Conservation (phyloP, 164 flowering plant species). For the Protea cynaroides region DNA sequence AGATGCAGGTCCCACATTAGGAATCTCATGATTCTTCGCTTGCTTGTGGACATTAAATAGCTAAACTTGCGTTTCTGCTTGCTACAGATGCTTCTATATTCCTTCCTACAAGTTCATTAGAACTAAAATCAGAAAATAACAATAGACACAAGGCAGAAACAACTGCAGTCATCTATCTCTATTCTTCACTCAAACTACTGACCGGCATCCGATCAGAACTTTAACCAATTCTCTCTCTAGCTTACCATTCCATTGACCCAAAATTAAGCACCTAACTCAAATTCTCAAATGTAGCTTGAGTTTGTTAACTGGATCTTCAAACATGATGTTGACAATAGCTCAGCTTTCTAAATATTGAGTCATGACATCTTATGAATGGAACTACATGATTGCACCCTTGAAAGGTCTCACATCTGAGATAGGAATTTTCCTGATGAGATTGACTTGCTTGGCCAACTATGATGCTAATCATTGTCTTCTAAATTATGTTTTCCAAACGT, state of each 20-base stretch:
- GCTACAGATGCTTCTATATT: no score
- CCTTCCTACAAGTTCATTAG: no score
- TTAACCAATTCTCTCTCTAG: background rate
- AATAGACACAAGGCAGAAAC: background rate
- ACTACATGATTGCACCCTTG: background rate
- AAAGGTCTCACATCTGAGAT: background rate
- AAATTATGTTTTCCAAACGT: background rate
- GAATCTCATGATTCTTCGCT: no score
- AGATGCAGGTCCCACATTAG: no score
- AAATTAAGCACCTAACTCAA: background rate
- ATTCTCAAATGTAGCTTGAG: background rate
- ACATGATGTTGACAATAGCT: background rate
- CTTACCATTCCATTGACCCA: background rate
- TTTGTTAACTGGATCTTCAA: constrained; percentile 1
- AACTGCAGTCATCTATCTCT: background rate
- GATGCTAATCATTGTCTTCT: background rate
- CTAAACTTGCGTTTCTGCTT: no score
- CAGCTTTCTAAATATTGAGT: background rate
- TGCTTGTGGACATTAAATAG: no score
- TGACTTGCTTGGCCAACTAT: background rate
- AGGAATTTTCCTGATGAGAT: background rate
- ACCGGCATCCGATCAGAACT: background rate
- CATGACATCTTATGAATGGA: background rate
- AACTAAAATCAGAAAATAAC: no score
- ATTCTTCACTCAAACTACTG: background rate